Base-by-base conservation (phyloP, 169 alveolate genomes). In the Plasmodium knowlesi region DNA sequence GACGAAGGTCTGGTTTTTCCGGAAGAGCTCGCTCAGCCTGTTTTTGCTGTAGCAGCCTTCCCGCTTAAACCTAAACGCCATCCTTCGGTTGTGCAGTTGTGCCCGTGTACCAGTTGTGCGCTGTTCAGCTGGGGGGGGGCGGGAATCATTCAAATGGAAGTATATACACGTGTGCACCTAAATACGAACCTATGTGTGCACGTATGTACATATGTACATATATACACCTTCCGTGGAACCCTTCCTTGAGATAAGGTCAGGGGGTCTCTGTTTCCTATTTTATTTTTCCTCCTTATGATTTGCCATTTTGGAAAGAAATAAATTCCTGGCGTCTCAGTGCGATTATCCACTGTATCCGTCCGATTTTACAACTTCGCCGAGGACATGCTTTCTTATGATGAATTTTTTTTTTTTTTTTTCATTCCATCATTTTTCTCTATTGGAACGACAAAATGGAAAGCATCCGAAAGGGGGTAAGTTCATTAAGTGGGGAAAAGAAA, bases 21-120 rank as follows among this genome's bases (percentile, higher is more conserved):
- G 79, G 82, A 90, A 90, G 14, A 81, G 19, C 37, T 90, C 94
- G 50, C 83, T 79, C 37, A 90, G 74, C 54, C 94, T 34, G 57
- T 90, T 90, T 67, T 90, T 90, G 81, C 94, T 80, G 70, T 90
- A 90, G 73, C 91, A 80, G 32, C 94, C 94, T 81, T 90, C 94
- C 53, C 94, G 28, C 34, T 90, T 90, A 90, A 90, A 90, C 57
- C 82, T 90, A 28, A 80, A 90, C 37, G 94, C 94, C 94, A 90
- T 90, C 70, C n/a, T 82, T n/a, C 25, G 83, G 12, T 74, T 22
- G 8, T 32, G 22, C 53, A 0, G 9, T 12, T 3, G 39, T 25
- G 73, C n/a, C n/a, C n/a, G n/a, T n/a, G n/a, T n/a, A n/a, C n/a
- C n/a, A n/a, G n/a, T n/a, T n/a, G n/a, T n/a, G n/a, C 22, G 25